Evolutionary conservation across 2,329 filamentous ascomycete species (phyloP).

Genomic region (Hypoxylon sp.): DNA sequence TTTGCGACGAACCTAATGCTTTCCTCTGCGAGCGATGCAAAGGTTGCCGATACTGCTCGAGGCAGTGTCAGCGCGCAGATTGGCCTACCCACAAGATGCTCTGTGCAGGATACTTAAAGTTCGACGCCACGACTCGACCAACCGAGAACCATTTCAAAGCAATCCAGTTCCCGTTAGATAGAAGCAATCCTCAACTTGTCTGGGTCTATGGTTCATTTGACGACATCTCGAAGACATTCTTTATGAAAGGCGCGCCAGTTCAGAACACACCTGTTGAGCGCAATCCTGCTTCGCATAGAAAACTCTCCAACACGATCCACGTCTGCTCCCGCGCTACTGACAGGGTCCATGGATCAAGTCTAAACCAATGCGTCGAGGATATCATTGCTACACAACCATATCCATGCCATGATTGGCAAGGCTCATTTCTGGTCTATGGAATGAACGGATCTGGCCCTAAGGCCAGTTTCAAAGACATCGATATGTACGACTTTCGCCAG

Average conservation of each 20-base stretch:
- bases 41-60: constrained; percentile 22
- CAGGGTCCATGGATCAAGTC: constrained; percentile 18
- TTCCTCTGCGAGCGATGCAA: constrained; percentile 18
- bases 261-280: not conserved
- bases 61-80: constrained; percentile 20
- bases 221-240: not conserved
- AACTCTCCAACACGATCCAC: constrained; percentile 10
- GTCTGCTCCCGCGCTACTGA: constrained; percentile 2
- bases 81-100: constrained; percentile 28
- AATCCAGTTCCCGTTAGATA: constrained; percentile 13
- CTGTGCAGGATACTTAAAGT: constrained; percentile 13
- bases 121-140: constrained; percentile 16
- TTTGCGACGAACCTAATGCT: constrained; percentile 19
- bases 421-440: constrained; percentile 25
- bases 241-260: not conserved
- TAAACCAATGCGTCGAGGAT: constrained; percentile 15
- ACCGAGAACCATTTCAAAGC: constrained; percentile 16
- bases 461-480: constrained; percentile 23
- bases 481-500: constrained; percentile 38
- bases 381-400: constrained; percentile 10
- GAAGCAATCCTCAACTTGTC: constrained; percentile 12
- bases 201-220: constrained; percentile 21
- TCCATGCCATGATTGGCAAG: constrained; percentile 18
- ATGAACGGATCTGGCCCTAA: not conserved
- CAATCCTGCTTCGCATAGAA: constrained; percentile 1